phyloP scores from a whole-genome alignment of 2,329 filamentous ascomycete genomes.

The Botrytis elliptica region DNA sequence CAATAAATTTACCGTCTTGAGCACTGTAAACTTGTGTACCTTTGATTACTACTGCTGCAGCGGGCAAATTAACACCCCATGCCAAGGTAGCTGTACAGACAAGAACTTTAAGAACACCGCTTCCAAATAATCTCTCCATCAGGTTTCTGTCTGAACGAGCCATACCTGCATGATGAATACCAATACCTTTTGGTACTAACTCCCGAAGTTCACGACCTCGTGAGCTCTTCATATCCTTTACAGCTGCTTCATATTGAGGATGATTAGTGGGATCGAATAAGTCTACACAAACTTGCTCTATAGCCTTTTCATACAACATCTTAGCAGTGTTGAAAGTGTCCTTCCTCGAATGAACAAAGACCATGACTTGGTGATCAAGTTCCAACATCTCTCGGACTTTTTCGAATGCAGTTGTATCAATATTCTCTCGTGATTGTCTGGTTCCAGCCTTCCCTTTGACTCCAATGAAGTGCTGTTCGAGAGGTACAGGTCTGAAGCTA shows the following conservation, averaged over 20 bases:
- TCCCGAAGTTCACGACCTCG: conserved; percentile 86
- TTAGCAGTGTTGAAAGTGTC: conserved; percentile 89
- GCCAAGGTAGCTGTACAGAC: conserved; percentile 97
- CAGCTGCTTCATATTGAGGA: conserved; percentile 74
- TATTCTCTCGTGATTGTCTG: conserved; percentile 80
- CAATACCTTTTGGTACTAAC: conserved; percentile 84
- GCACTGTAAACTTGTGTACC: conserved; percentile 72
- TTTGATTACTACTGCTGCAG: conserved; percentile 95
- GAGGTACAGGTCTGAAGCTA: conserved; percentile 91
- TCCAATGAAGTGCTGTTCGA: conserved; percentile 96
- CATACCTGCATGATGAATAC: conserved; percentile 97
- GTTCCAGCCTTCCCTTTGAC: conserved; percentile 87
- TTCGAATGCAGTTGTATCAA: conserved; percentile 84
- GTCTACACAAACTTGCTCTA: conserved; percentile 74
- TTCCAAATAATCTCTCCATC: conserved; percentile 87
- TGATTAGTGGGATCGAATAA: conserved; percentile 80
- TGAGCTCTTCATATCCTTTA: conserved; percentile 81
- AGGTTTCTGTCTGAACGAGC: conserved; percentile 88
- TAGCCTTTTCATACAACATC: conserved; percentile 81
- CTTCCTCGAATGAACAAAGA: conserved; percentile 95
- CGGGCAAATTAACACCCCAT: conserved; percentile 98
- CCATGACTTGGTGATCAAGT: conserved; percentile 95
- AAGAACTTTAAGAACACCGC: conserved; percentile 92
- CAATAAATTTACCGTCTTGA: conserved; percentile 93
- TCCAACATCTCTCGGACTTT: conserved; percentile 94